Evolutionary conservation across 768 basidiomycete genomes (phyloP), one percentile per base, ranked within the genome.

Genomic region (Lentinula guzmanii): DNA sequence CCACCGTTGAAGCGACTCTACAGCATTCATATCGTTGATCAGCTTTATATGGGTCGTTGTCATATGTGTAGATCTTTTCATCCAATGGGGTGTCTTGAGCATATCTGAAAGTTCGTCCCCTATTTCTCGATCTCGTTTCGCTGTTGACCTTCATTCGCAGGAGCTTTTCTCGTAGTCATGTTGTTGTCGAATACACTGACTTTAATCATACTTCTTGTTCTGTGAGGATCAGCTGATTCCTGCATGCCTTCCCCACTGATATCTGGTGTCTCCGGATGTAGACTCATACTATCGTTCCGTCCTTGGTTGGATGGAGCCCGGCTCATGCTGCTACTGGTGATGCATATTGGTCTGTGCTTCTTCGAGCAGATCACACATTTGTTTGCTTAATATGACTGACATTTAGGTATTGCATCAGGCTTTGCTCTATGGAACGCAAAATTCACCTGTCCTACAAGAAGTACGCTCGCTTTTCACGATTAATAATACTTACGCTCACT

Each of bases 261-360:
- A 15, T 50, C 28, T 37, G 41, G 46, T 7, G 8, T 24, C 8
- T 9, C 16, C 42, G 42, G 42, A 5, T 33, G 4, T 46, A 84
- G 83, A 62, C 70, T 84, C 28, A 65, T 84, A 39, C 67, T 80
- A 1, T 62, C 70, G 43, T 86, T 85, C 52, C 75, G 82, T 42
- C 65, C 72, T 13, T 86, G 83, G 83, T 67, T 85, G 4, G 86
- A 87, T 65, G 75, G 74, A 1, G 79, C 82, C 10, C 77, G 84
- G 34, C 66, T 86, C 31, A 52, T 78, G 31, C 74, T 83, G 51
- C 69, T 86, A 18, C 61, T 82, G 8, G 43, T 77, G 11, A 67
- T 69, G 28, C 84, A 86, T 58, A 69, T 78, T 16, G 81, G 84
- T 83, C 64, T 13, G n/a, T 71, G 21, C 70, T 28, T 41, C 39